Evolutionary conservation across 768 basidiomycete species (phyloP).

Genomic region (Lentinus brumalis): DNA sequence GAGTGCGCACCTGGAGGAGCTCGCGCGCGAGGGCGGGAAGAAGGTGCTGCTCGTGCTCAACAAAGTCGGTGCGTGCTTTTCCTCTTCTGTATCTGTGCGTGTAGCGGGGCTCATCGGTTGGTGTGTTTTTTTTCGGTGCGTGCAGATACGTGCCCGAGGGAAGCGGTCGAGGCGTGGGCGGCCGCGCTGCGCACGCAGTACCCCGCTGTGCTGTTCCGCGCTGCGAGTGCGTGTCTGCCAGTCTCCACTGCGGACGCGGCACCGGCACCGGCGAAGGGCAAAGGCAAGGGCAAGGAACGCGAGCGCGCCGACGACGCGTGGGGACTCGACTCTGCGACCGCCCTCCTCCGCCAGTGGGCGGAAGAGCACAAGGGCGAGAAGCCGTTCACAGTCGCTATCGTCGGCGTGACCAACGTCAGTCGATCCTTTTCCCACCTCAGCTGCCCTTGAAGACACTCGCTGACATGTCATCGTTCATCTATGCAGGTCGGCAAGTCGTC

Average conservation of each 20-base stretch:
- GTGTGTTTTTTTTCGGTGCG: not conserved
- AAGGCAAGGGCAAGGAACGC: slow-evolving; percentile 48
- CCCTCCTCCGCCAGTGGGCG: slow-evolving; percentile 50
- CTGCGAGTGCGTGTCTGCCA: slow-evolving; percentile 68
- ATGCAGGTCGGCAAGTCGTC: slow-evolving; percentile 82
- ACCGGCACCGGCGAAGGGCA: slow-evolving; percentile 31
- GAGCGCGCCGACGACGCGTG: slow-evolving; percentile 55
- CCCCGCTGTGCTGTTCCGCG: slow-evolving; percentile 72
- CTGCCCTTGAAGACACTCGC: slow-evolving; percentile 3
- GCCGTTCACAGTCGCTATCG: slow-evolving; percentile 70
- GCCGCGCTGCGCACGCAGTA: slow-evolving; percentile 57
- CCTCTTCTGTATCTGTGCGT: not conserved
- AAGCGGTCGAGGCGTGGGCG: slow-evolving; percentile 73
- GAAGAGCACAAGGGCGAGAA: slow-evolving; percentile 47
- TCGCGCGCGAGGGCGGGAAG: slow-evolving; percentile 43
- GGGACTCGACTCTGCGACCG: slow-evolving; percentile 56
- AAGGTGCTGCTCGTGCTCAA: slow-evolving; percentile 72
- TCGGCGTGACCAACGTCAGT: slow-evolving; percentile 82
- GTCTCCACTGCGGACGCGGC: slow-evolving; percentile 24
- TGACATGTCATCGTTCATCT: not conserved
- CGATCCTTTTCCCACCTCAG: not conserved
- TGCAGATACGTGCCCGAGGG: slow-evolving; percentile 78
- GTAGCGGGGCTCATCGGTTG: not conserved
- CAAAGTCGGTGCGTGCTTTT: slow-evolving; percentile 74
- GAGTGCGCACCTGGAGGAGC: slow-evolving; percentile 63